phyloP scores from a whole-genome alignment of 495 filamentous ascomycete species.

The Podospora comata region DNA sequence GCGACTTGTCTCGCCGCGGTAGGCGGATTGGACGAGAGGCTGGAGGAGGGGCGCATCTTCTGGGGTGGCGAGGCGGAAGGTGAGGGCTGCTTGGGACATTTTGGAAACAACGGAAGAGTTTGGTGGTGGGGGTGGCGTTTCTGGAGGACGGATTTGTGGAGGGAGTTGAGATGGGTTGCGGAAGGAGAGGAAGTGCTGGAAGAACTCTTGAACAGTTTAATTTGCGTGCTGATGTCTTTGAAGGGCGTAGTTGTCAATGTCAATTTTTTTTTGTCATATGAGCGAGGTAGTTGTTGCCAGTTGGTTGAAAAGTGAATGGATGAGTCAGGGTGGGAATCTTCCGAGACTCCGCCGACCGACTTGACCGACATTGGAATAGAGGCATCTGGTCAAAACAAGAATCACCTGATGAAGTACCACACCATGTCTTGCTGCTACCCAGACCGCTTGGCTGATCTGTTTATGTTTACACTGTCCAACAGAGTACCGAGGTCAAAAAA shows the following conservation, averaged over 20 bases:
- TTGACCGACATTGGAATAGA: neutral
- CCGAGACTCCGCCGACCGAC: neutral
- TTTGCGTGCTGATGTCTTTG: neutral
- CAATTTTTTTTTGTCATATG: neutral
- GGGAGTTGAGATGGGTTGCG: neutral
- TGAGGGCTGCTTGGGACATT: neutral
- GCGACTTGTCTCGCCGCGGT: slow-evolving; percentile 40
- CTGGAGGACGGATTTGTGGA: neutral
- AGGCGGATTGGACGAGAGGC: slow-evolving; percentile 42
- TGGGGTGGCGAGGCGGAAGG: slow-evolving; percentile 14
- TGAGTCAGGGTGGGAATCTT: neutral
- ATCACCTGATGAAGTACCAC: neutral
- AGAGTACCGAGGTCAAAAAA: neutral
- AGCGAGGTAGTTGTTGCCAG: neutral
- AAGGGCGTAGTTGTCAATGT: neutral
- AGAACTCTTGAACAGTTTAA: neutral
- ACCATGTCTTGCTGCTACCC: neutral
- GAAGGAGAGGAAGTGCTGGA: neutral
- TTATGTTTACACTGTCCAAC: neutral
- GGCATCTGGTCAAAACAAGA: neutral
- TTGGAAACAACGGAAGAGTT: neutral
- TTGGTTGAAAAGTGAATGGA: neutral
- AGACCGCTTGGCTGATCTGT: neutral
- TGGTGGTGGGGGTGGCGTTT: neutral
- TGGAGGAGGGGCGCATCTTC: slow-evolving; percentile 9